Evolutionary conservation across 2,329 filamentous ascomycete genomes (phyloP).

Genomic region (Hypoxylon sp.): DNA sequence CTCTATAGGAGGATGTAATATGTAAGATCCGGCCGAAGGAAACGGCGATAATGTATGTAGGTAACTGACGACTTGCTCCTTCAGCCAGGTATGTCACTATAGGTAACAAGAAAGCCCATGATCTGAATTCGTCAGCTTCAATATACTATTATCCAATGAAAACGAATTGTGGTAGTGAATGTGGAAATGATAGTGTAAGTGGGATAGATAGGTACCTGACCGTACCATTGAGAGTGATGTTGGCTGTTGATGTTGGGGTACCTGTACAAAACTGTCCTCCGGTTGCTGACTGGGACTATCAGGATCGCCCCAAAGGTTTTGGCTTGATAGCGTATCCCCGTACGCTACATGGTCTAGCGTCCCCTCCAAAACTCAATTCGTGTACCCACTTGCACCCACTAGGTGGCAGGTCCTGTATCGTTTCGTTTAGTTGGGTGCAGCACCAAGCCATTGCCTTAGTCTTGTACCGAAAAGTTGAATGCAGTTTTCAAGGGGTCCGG

Average conservation of each 20-base stretch:
- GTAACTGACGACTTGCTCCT: conserved; percentile 20
- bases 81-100: conserved; percentile 6
- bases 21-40: conserved; percentile 27
- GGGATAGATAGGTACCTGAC: conserved; percentile 29
- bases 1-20: conserved; percentile 27
- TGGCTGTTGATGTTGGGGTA: conserved; percentile 55
- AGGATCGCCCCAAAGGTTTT: conserved; percentile 54
- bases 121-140: conserved; percentile 25
- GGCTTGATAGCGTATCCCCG: conserved; percentile 46
- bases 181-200: conserved; percentile 14
- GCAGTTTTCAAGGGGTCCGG: conserved; percentile 36
- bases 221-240: conserved; percentile 5
- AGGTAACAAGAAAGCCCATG: conserved; percentile 1
- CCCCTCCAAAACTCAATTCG: conserved; percentile 48
- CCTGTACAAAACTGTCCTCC: conserved; percentile 46
- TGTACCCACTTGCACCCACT: conserved; percentile 45
- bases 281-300: conserved; percentile 35
- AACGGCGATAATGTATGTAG: conserved; percentile 15
- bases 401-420: conserved; percentile 21
- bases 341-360: conserved; percentile 47
- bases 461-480: conserved; percentile 34
- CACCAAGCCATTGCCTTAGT: conserved; percentile 22
- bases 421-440: conserved; percentile 40
- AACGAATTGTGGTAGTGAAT: background rate
- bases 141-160: conserved; percentile 19